These are phyloP conservation scores for Climacium dendroides DNA, from an alignment of 225 moss, liverwort and hornwort genomes.

Conservation along the genomic window DNA sequence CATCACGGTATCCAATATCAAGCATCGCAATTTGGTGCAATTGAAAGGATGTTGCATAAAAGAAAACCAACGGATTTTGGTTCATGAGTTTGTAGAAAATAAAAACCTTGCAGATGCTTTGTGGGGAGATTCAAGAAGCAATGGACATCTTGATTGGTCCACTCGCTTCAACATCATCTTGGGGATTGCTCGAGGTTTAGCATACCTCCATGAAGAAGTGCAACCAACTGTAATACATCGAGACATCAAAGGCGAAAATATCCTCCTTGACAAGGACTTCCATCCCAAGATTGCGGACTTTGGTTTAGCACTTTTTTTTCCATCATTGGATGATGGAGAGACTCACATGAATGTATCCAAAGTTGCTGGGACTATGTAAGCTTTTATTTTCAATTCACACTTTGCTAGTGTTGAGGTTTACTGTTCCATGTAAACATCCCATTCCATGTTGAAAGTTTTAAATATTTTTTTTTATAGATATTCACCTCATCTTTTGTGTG, in stretches of 20 bases:
- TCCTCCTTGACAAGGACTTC: background rate
- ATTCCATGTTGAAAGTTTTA: background rate
- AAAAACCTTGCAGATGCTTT: background rate
- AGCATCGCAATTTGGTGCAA: too few species aligned
- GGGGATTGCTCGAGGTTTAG: background rate
- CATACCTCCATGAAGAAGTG: background rate
- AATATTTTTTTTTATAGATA: too few species aligned
- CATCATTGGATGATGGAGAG: background rate
- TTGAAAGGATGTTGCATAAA: too few species aligned
- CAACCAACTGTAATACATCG: background rate
- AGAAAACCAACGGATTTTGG: too few species aligned
- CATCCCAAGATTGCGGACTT: background rate
- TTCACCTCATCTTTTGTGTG: background rate
- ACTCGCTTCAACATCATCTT: background rate
- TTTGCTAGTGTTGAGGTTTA: background rate
- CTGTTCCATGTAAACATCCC: background rate
- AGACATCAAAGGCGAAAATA: background rate
- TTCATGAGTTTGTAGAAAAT: too few species aligned
- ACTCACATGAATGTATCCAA: background rate
- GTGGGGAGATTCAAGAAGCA: background rate
- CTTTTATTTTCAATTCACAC: background rate
- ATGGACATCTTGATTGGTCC: background rate
- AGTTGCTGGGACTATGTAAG: background rate
- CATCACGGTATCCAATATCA: too few species aligned
- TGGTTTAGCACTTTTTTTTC: background rate